These are phyloP conservation scores for Paecilomyces formosus DNA, from an alignment of 2,329 filamentous ascomycete species.

Conservation along the genomic window DNA sequence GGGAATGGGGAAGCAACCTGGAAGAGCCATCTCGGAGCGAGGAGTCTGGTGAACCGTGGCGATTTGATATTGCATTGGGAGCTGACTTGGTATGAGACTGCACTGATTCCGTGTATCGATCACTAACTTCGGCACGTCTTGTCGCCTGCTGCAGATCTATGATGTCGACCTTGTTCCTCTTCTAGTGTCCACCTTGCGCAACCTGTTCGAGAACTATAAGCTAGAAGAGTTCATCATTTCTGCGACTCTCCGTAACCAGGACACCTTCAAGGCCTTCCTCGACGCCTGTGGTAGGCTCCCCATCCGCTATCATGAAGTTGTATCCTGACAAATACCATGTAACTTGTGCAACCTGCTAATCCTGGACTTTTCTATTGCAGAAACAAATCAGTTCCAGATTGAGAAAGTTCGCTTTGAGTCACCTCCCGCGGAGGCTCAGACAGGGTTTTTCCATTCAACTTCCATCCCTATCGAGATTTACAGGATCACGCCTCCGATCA, in stretches of 20 bases:
- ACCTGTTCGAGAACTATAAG: slow-evolving; percentile 49
- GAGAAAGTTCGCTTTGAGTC: slow-evolving; percentile 35
- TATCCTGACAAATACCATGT: background rate
- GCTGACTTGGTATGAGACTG: slow-evolving; percentile 31
- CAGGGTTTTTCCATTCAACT: slow-evolving; percentile 41
- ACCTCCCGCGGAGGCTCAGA: slow-evolving; percentile 35
- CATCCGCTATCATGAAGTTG: slow-evolving; percentile 6
- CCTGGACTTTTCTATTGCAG: slow-evolving; percentile 11
- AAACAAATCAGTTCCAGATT: slow-evolving; percentile 25
- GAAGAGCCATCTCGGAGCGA: slow-evolving; percentile 1
- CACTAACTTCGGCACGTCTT: background rate
- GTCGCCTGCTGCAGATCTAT: slow-evolving; percentile 45
- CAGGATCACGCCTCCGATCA: slow-evolving; percentile 14
- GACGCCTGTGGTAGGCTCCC: slow-evolving; percentile 48
- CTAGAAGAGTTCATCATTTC: slow-evolving; percentile 50
- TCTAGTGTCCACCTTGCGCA: slow-evolving; percentile 48
- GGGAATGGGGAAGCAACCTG: slow-evolving; percentile 35
- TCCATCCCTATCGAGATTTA: slow-evolving; percentile 31
- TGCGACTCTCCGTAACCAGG: slow-evolving; percentile 53
- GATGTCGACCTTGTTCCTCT: slow-evolving; percentile 52
- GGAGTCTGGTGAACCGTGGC: background rate
- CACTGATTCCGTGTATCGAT: background rate
- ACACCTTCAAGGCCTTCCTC: slow-evolving; percentile 54
- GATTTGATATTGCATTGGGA: slow-evolving; percentile 34
- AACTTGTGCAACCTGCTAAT: background rate